Percentiles rank a stretch among this genome's conserved stretches.
phyloP scores from a whole-genome alignment of 257 asterid genomes.

The Rhazya stricta region DNA sequence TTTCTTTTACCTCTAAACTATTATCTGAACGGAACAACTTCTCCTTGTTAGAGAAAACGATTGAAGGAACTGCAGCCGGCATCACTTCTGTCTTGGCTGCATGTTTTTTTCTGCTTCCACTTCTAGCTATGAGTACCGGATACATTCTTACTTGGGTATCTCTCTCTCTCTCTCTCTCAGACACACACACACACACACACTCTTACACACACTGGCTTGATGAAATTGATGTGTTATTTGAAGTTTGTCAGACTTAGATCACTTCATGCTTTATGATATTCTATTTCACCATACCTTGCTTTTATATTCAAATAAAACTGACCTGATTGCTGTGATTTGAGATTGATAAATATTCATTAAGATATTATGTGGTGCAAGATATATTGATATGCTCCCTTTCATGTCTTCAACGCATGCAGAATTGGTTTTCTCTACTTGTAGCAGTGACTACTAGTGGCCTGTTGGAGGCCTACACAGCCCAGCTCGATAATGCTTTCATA shows the following conservation, averaged over 20 bases:
- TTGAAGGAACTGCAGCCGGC: constrained; percentile 99
- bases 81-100: constrained; percentile 90
- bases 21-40: constrained; percentile 1
- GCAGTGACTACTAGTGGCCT: constrained; percentile 78
- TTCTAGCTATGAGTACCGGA: constrained; percentile 65
- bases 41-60: constrained; percentile 65
- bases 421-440: constrained; percentile 70
- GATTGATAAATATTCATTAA: background rate
- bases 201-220: no score
- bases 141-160: constrained; percentile 71
- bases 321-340: background rate
- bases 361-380: background rate
- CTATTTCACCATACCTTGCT: background rate
- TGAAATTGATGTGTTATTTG: background rate
- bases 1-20: constrained; percentile 16
- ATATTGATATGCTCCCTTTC: constrained; percentile 4
- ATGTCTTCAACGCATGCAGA: constrained; percentile 42
- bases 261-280: background rate
- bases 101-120: constrained; percentile 81
- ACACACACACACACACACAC: no score
- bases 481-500: constrained; percentile 96
- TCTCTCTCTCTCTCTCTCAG: constrained; percentile 28
- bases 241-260: background rate
- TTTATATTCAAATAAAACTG: background rate
- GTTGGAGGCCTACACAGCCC: constrained; percentile 95